These are phyloP conservation scores for Suhomyces yuchorum DNA, from an alignment of 1,139 yeast species.

Conservation along the genomic window DNA sequence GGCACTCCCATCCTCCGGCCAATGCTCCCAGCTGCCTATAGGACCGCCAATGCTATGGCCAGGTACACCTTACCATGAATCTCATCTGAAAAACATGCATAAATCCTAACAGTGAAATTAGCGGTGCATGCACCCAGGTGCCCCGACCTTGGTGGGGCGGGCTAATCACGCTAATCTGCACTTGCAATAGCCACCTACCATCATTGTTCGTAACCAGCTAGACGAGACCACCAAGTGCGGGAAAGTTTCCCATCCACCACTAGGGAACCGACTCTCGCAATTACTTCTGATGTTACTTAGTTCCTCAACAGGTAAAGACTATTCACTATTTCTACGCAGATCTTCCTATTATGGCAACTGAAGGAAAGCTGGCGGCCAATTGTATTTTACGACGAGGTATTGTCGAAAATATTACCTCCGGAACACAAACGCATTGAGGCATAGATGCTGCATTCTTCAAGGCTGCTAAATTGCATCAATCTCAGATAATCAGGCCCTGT, in stretches of 20 bases:
- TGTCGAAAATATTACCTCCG: background rate
- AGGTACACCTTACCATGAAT: background rate
- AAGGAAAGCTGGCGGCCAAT: background rate
- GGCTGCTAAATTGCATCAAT: conserved; percentile 3
- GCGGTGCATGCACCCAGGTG: background rate
- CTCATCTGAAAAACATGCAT: background rate
- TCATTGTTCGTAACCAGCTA: conserved; percentile 1
- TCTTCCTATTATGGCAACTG: background rate
- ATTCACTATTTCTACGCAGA: background rate
- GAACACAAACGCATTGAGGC: conserved; percentile 5
- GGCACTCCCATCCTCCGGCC: background rate
- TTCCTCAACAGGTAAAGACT: background rate
- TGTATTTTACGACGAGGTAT: background rate
- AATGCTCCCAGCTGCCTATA: background rate
- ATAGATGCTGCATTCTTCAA: conserved; percentile 1
- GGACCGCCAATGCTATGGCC: background rate
- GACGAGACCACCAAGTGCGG: background rate
- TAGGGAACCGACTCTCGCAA: background rate
- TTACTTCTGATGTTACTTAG: background rate
- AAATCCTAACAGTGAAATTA: conserved; percentile 1
- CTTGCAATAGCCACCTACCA: background rate
- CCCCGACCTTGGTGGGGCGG: background rate
- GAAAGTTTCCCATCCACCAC: background rate
- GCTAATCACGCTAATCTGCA: conserved; percentile 3
- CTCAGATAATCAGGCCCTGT: background rate